Evolutionary conservation across 2,329 filamentous ascomycete species (phyloP).

Genomic region (Hypoxylon sp.): DNA sequence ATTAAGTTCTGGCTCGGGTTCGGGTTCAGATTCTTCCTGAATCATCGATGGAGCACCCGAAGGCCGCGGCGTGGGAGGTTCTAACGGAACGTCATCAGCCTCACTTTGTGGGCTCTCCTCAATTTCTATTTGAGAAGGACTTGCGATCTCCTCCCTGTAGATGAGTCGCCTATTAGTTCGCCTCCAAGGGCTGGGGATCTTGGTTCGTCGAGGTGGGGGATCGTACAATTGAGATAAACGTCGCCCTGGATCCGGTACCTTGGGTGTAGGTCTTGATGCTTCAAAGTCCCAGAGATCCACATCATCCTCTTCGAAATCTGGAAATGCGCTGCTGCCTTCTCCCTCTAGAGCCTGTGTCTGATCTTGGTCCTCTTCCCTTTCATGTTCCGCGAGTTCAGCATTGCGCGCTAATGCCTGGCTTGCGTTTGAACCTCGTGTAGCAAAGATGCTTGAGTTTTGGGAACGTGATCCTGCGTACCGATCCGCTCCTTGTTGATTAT

Average conservation of each 20-base stretch:
- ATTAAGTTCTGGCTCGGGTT: neutral
- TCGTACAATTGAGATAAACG: constrained; percentile 29
- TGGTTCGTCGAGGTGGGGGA: constrained; percentile 42
- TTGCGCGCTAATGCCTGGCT: constrained; percentile 29
- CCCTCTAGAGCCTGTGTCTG: constrained; percentile 3
- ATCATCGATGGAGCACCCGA: constrained; percentile 33
- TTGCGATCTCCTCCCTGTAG: constrained; percentile 47
- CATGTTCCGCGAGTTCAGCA: constrained; percentile 34
- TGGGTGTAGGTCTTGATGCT: constrained; percentile 58
- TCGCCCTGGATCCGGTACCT: constrained; percentile 35
- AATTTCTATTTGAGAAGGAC: constrained; percentile 47
- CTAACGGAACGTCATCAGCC: constrained; percentile 30
- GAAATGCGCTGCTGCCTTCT: constrained; percentile 21
- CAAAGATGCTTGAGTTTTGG: constrained; percentile 28
- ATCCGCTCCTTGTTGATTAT: constrained; percentile 23
- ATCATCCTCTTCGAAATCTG: constrained; percentile 46
- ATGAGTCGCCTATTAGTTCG: constrained; percentile 45
- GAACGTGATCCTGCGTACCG: constrained; percentile 28
- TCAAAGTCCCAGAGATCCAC: constrained; percentile 67
- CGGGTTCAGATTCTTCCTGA: constrained; percentile 10
- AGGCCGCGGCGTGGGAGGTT: constrained; percentile 18
- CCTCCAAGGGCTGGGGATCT: constrained; percentile 54
- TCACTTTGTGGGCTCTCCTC: constrained; percentile 42
- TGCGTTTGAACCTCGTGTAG: constrained; percentile 24
- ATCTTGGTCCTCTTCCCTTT: constrained; percentile 29